Percentiles rank a stretch among this genome's conserved stretches.
phyloP scores from a whole-genome alignment of 345 rosid genomes.

The Carallia pectinifolia region DNA sequence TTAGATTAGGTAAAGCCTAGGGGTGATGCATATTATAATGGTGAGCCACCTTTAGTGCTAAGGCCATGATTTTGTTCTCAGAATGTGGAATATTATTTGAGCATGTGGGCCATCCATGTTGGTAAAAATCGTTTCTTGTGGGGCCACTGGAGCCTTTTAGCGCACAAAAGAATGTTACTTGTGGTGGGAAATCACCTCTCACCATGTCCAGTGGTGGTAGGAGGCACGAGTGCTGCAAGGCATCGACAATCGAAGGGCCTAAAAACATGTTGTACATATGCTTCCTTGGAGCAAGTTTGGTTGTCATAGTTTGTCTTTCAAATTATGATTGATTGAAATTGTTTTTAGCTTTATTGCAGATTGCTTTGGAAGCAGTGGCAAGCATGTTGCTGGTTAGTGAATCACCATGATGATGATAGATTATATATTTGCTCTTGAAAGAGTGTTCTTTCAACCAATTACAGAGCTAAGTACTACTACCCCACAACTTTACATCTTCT shows the following conservation, averaged over 20 bases:
- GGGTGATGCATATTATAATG: neutral
- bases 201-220: neutral
- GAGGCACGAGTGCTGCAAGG: neutral
- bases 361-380: neutral
- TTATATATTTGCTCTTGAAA: neutral
- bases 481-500: conserved; percentile 18
- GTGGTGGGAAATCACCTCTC: neutral
- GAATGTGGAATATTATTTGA: neutral
- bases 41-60: conserved; percentile 12
- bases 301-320: no score
- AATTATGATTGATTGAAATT: neutral
- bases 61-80: conserved; percentile 12
- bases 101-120: neutral
- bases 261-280: conserved; percentile 29
- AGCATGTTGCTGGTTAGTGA: neutral
- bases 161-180: neutral
- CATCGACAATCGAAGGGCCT: neutral
- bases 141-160: conserved; percentile 9
- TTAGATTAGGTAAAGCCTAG: neutral
- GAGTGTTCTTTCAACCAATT: neutral
- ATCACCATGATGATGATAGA: no score
- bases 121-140: neutral
- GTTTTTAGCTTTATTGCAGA: neutral
- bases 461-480: conserved; percentile 11
- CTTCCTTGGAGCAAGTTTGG: neutral